Base-by-base conservation (phyloP, 768 basidiomycete genomes). In the Suillus subalutaceus region DNA sequence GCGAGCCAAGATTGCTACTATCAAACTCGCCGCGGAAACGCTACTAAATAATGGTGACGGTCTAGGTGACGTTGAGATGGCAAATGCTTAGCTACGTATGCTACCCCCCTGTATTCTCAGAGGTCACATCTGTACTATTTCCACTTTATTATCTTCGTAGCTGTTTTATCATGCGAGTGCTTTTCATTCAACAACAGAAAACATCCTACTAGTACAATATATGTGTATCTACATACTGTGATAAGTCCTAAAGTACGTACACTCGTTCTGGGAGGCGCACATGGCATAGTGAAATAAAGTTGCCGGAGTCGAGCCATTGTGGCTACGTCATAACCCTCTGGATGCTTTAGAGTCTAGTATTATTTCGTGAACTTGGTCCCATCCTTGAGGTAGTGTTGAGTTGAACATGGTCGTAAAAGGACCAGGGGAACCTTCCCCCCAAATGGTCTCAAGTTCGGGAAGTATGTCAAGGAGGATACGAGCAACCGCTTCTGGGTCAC, bases 1-100 rank as follows among this genome's bases (percentile, higher is more conserved):
- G 87, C 83, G 94, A 55, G 83, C 83, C 44, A 99, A 99, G 75
- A 86, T 97, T 20, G 78, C 81, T 4, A 79, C 78, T 6, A 81
- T 93, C 20, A 82, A 84, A 50, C 77, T 79, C 16, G 90, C 90
- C 0, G 89, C 88, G 2, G 83, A 88, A 73, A 83, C 80, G 8
- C 77, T 93, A 12, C 78, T 86, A 30, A 80, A 82, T 37, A 81
- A 84, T 60, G 67, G 72, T 35, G 77, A 68, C 56, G 46, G 53
- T 5, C 77, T 79, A 55, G 81, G 71, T 38, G 89, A 90, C 70
- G 80, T 87, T 20, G 80, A 83, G 55, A 90, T 90, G 89, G 79
- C 72, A 32, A 82, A 82, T 58, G 68, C 70, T 62, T 81, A 74
- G 48, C 66, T 35, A 30, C 20, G 32, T 35, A 35, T 35, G 15